Base-by-base conservation (phyloP, 805 yeast species). In the Vanderwaltozyma polyspora region DNA sequence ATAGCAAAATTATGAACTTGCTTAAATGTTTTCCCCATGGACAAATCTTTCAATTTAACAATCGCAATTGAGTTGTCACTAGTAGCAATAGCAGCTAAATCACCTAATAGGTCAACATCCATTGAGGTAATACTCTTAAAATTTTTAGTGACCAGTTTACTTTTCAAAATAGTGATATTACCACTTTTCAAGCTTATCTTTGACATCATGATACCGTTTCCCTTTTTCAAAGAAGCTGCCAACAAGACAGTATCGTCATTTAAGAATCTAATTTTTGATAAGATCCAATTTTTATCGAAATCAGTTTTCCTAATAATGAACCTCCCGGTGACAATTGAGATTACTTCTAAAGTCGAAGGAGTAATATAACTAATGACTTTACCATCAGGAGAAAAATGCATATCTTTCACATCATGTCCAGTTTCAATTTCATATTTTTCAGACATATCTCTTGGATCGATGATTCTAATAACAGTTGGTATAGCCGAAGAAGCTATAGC, bases 1-100 rank as follows among this genome's bases (percentile, higher is more conserved):
- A 85, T 76, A 18, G 93, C 85, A 54, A 82, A 82, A 7, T 68
- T 63, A 53, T 86, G 95, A 35, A 81, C 75, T 40, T 79, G 71
- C 28, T 68, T 68, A 36, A 74, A 61, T 6, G 65, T 59, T 37
- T 68, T 72, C 18, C 74, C 46, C 10, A 68, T 55, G 28, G 68
- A 64, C 39, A 86, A 68, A 40, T 67, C 72, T 2, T 65, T 60
- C 12, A 70, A 52, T 27, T 69, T 67, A 10, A 76, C 54, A n/a
- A 86, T 45, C 1, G 72, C 59, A 10, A 86, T 60, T 2, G 91
- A 72, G 42, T 74, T 70, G 45, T 82, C 91, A 41, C 67, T 67
- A 6, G 63, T 59, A 5, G 75, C 63, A 19, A 71, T 41, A 18
- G 72, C 67, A 26, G 58, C 53, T 12, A 63, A 37, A 9, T 65